These are phyloP conservation scores for Lasiosphaeria ovina DNA, from an alignment of 495 filamentous ascomycete genomes.

Conservation along the genomic window DNA sequence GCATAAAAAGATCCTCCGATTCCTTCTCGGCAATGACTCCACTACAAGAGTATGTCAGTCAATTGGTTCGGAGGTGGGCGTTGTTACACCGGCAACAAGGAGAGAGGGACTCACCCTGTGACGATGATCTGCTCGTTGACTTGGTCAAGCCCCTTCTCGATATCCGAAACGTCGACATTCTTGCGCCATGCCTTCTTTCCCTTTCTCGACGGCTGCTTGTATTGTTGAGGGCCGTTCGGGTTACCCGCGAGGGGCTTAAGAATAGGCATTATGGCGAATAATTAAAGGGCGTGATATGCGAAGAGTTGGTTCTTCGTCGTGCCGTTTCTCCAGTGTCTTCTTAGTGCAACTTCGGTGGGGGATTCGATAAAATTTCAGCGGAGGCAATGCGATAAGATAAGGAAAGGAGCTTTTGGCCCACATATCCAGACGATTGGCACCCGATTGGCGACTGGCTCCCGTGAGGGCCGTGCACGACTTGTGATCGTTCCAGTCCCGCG, in stretches of 20 bases:
- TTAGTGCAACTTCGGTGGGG: constrained; percentile 11
- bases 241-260: constrained; percentile 28
- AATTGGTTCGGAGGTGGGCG: not conserved
- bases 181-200: constrained; percentile 99
- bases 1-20: constrained; percentile 73
- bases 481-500: constrained; percentile 35
- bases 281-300: constrained; percentile 3
- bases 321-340: too few species aligned
- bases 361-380: constrained; percentile 24
- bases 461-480: not conserved
- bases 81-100: not conserved
- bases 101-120: constrained; percentile 61
- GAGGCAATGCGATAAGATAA: constrained; percentile 22
- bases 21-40: constrained; percentile 77
- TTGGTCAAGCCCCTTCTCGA: constrained; percentile 78
- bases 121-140: constrained; percentile 79
- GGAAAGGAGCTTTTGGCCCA: not conserved
- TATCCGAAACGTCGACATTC: constrained; percentile 87
- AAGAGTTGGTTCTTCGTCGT: too few species aligned
- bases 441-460: not conserved
- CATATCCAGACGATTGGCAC: not conserved
- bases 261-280: constrained; percentile 26
- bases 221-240: constrained; percentile 48
- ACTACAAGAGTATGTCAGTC: constrained; percentile 44
- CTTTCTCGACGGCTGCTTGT: constrained; percentile 87